These are phyloP conservation scores for Fusarium dimerum DNA, from an alignment of 2,329 filamentous ascomycete genomes.

Conservation along the genomic window DNA sequence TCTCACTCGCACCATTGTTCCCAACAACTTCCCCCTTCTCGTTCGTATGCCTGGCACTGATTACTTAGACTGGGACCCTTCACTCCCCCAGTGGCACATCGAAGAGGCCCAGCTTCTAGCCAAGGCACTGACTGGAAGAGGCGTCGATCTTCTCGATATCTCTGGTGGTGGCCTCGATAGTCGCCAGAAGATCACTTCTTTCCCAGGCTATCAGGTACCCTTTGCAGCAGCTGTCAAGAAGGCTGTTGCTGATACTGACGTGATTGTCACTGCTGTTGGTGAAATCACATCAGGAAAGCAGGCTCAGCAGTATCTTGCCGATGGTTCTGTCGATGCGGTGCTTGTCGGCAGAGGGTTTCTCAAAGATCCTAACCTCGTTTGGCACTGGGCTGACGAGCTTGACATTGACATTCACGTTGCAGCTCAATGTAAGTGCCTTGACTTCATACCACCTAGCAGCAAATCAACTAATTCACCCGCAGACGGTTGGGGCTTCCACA, in stretches of 20 bases:
- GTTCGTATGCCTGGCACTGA: conserved; percentile 70
- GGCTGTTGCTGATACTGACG: conserved; percentile 58
- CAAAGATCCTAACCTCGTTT: conserved; percentile 56
- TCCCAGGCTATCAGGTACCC: conserved; percentile 68
- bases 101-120: conserved; percentile 68
- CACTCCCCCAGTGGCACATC: conserved; percentile 56
- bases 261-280: conserved; percentile 46
- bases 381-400: conserved; percentile 54
- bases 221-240: conserved; percentile 68
- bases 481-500: conserved; percentile 30
- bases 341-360: conserved; percentile 53
- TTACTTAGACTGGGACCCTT: conserved; percentile 64
- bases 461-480: neutral
- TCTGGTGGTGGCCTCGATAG: conserved; percentile 65
- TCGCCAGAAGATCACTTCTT: conserved; percentile 55
- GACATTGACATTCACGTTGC: conserved; percentile 46
- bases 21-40: conserved; percentile 55
- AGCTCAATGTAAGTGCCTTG: conserved; percentile 29
- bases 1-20: conserved; percentile 17
- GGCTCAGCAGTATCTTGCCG: conserved; percentile 47
- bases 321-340: conserved; percentile 47
- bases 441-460: neutral
- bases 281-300: conserved; percentile 43
- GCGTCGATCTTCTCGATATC: conserved; percentile 74
- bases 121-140: conserved; percentile 58